Evolutionary conservation across 768 basidiomycete genomes (phyloP).

Genomic region (Phaeolepiota aurea): DNA sequence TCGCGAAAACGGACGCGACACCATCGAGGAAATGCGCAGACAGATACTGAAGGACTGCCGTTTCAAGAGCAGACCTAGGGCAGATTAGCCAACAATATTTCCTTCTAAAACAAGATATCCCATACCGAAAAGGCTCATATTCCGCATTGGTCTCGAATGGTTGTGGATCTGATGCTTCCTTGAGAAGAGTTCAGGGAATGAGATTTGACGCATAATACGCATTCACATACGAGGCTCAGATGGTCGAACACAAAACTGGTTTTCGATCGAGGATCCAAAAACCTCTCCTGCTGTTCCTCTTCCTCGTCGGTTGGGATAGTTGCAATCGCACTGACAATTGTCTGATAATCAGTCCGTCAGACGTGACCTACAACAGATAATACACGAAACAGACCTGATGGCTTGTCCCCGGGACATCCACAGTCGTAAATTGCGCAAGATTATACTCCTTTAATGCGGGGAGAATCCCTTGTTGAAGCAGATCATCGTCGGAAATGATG

Average conservation of each 20-base stretch:
- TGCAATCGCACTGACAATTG: constrained; percentile 73
- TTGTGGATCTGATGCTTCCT: constrained; percentile 77
- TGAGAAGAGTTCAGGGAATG: constrained; percentile 6
- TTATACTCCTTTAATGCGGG: constrained; percentile 83
- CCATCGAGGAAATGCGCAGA: constrained; percentile 80
- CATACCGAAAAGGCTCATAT: constrained; percentile 72
- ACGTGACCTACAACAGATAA: constrained; percentile 3
- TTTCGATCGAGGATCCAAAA: constrained; percentile 77
- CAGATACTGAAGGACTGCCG: constrained; percentile 59
- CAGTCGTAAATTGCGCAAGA: constrained; percentile 77
- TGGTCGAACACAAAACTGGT: constrained; percentile 82
- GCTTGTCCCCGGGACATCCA: constrained; percentile 68
- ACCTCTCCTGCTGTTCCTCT: constrained; percentile 52
- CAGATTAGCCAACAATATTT: constrained; percentile 1
- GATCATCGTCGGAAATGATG: constrained; percentile 81
- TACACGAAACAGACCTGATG: constrained; percentile 54
- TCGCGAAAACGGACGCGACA: constrained; percentile 63
- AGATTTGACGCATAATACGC: background rate
- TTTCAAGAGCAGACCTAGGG: constrained; percentile 61
- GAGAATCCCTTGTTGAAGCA: constrained; percentile 69
- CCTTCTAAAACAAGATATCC: background rate
- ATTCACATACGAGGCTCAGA: constrained; percentile 57
- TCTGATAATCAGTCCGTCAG: constrained; percentile 35
- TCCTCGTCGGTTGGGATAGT: constrained; percentile 26
- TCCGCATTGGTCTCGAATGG: constrained; percentile 52